Evolutionary conservation across 306 rosid genomes (phyloP).

Genomic region (Trichosanthes cucumerina): DNA sequence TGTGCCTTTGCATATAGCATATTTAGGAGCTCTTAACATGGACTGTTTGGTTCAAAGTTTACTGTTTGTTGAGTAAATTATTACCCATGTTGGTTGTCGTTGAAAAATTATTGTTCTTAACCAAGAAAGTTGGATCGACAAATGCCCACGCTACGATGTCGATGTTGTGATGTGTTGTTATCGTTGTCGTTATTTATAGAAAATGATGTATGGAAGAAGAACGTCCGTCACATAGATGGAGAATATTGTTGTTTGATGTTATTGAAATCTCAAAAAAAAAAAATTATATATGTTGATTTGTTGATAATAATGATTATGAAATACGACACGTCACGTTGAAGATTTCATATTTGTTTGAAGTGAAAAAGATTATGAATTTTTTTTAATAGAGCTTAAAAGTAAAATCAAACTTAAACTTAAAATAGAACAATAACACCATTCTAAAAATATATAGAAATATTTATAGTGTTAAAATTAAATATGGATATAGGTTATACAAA

Average conservation of each 20-base stretch:
- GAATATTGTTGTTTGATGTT: not conserved
- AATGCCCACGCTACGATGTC: not conserved
- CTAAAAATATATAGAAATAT: too few relatives aligned
- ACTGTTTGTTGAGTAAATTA: not conserved
- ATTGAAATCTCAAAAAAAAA: not conserved
- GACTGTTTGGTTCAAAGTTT: not conserved
- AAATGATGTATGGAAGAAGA: not conserved
- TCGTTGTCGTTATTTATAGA: not conserved
- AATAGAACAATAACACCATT: too few relatives aligned
- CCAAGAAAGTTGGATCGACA: not conserved
- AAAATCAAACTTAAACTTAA: not conserved
- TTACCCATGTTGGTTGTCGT: not conserved
- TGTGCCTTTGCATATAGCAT: not conserved
- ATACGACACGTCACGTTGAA: not conserved
- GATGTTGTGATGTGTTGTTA: not conserved
- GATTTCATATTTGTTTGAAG: too few relatives aligned
- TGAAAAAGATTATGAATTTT: not conserved
- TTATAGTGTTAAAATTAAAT: not conserved
- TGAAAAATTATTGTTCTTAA: not conserved
- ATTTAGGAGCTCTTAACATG: not conserved
- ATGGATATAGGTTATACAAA: not conserved
- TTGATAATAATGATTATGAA: not conserved
- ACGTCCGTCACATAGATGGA: not conserved
- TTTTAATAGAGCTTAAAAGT: not conserved
- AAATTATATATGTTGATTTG: not conserved